Conservation (phyloP, 768 basidiomycete genomes). For the Dioszegia hungarica region DNA sequence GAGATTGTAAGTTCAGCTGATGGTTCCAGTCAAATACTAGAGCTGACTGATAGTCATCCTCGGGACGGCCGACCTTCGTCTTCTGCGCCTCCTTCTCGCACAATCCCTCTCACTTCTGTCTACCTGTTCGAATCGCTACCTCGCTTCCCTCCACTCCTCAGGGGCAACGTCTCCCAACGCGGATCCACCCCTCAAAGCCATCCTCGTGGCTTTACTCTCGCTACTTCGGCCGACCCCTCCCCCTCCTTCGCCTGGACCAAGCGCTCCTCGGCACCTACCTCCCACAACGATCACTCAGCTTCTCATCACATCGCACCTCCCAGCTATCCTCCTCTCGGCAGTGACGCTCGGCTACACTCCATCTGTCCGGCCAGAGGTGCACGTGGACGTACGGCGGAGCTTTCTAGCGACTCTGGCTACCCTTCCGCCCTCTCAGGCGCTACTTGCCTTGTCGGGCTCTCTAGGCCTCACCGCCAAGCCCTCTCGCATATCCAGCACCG, state of each 20-base stretch:
- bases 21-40: no score
- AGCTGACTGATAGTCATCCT: constrained; percentile 25
- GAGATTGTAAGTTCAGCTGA: constrained; percentile 29
- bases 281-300: constrained; percentile 23
- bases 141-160: background rate
- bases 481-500: background rate
- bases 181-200: background rate
- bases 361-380: background rate
- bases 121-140: constrained; percentile 7
- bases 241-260: constrained; percentile 13
- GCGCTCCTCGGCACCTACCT: constrained; percentile 9
- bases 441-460: constrained; percentile 9
- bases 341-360: constrained; percentile 29
- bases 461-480: background rate
- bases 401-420: constrained; percentile 10
- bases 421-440: constrained; percentile 13
- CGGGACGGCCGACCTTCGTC: constrained; percentile 27
- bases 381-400: constrained; percentile 7
- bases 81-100: constrained; percentile 16
- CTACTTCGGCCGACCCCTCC: constrained; percentile 12
- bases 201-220: constrained; percentile 8
- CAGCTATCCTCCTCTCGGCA: constrained; percentile 21
- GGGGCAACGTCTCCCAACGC: background rate
- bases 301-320: constrained; percentile 15
- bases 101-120: constrained; percentile 15